Base-by-base conservation (phyloP, 805 yeast species). In the Clavispora fructus region DNA sequence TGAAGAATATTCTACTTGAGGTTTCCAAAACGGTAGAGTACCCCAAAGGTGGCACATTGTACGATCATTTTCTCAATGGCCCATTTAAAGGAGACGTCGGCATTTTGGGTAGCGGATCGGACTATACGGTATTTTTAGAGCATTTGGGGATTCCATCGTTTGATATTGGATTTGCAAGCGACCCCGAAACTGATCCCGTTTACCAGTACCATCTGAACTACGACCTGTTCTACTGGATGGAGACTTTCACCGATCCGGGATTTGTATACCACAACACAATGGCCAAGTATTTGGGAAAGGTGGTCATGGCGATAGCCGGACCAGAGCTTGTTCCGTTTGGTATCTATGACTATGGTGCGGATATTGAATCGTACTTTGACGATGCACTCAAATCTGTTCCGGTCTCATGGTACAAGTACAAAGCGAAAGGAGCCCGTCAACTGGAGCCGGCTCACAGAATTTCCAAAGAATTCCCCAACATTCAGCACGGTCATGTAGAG, bases 201-300 rank as follows among this genome's bases (percentile, higher is more conserved):
- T 85, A 85, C 59, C 91, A 83, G 49, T 83, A 85, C 61, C 92
- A 85, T 59, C 83, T 91, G 14, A 80, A 82, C 59, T 85, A 82
- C 58, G 90, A 84, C 62, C 82, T 87, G 0, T 80, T 67, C 61
- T 69, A 79, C 52, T 85, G 92, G 92, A 82, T 85, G 83, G 70
- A 72, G 32, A 69, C 64, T 6, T 75, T 62, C 59, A 85, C 79
- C 27, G 91, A 85, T 58, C 83, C 85, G 12, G 81, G 76, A 0
- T 83, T 81, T 65, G 68, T 69, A 35, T 73, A 63, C 51, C 91
- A 85, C 62, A 78, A 79, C 43, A 61, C 81, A 5, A 60, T 78
- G 58, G 74, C 83, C 13, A 76, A 80, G 58, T 71, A 69, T 43
- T 58, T 80, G 48, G 85, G 87, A 1, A 57, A 78, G 23, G 41